Base-by-base conservation (phyloP, 2,329 filamentous ascomycete species). In the Microcyclosporella mali region DNA sequence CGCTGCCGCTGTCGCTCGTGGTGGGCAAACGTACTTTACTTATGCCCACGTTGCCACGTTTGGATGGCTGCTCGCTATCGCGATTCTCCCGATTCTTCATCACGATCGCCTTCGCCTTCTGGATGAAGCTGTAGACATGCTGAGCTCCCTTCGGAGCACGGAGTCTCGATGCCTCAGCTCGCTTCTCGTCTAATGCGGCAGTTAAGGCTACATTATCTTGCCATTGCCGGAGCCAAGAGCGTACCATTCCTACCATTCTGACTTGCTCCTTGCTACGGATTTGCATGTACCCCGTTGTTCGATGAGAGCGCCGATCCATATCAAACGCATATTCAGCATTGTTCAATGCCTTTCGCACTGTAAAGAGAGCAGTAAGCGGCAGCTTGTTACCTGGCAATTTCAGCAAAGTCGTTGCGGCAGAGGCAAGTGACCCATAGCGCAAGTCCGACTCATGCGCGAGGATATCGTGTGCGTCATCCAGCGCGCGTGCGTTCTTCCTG, bases 291-390 rank as follows among this genome's bases (percentile, higher is more conserved):
- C 64, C 74, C 56, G 65, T 79, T 57, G 70, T 60, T 59, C 63
- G 73, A 63, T 64, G 73, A 60, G 49, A 74, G 55, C 63, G 72
- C 62, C 47, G 52, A 48, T 74, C 70, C n/a, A 59, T 76, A 49
- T 72, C 70, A 57, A 88, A 85, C 19, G 71, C 77, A 40, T 79
- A 70, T 7, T 81, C 78, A 46, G 81, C 74, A 31, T 73, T 69
- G 17, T 73, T 61, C 6, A 90, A 60, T 7, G 81, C 75, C 43
- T 77, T 77, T 52, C 88, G 82, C 6, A 88, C 78, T 3, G 85
- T 84, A 55, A 87, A 85, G 4, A 88, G 64, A 7, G 74, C 60
- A 12, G 54, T 45, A 11, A 52, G 33, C n/a, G 59, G 43, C 10
- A 63, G 16, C 62, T 58, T 1, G 21, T 57, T 46, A 11, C 57